Conservation (phyloP, 306 rosid species). For the Cucurbita pepo region DNA sequence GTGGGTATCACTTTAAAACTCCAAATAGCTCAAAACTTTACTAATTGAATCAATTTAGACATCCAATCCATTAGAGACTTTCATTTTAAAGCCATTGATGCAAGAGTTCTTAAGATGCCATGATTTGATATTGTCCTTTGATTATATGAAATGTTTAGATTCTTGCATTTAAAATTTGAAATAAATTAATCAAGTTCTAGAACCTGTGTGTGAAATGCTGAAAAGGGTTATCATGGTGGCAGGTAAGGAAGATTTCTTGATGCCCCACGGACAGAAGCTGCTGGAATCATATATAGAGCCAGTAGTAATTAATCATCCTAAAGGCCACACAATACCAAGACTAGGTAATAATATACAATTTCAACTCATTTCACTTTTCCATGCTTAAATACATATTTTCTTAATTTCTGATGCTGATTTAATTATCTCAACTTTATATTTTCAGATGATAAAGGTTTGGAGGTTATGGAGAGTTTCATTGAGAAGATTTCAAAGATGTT, state of each 20-base stretch:
- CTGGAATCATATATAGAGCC: slow-evolving; percentile 41
- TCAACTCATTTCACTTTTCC: neutral
- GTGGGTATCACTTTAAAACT: too few relatives aligned
- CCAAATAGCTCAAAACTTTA: too few relatives aligned
- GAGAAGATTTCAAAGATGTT: neutral
- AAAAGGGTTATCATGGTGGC: neutral
- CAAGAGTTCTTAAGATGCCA: too few relatives aligned
- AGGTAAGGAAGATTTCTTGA: slow-evolving; percentile 76
- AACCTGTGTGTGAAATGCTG: neutral
- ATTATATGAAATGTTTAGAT: neutral
- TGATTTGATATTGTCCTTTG: too few relatives aligned
- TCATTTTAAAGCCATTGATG: too few relatives aligned
- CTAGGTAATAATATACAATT: slow-evolving; percentile 23
- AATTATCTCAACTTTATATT: neutral
- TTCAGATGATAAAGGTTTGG: neutral
- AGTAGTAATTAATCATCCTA: slow-evolving; percentile 52
- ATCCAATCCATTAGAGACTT: too few relatives aligned
- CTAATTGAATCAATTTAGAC: too few relatives aligned
- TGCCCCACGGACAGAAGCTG: slow-evolving; percentile 33
- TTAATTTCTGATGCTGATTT: neutral
- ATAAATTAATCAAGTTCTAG: neutral
- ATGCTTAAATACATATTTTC: neutral
- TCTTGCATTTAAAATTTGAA: neutral
- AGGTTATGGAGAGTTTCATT: slow-evolving; percentile 4
- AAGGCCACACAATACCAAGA: slow-evolving; percentile 75